Conservation (phyloP, 306 rosid species). For the Fagus sylvatica region DNA sequence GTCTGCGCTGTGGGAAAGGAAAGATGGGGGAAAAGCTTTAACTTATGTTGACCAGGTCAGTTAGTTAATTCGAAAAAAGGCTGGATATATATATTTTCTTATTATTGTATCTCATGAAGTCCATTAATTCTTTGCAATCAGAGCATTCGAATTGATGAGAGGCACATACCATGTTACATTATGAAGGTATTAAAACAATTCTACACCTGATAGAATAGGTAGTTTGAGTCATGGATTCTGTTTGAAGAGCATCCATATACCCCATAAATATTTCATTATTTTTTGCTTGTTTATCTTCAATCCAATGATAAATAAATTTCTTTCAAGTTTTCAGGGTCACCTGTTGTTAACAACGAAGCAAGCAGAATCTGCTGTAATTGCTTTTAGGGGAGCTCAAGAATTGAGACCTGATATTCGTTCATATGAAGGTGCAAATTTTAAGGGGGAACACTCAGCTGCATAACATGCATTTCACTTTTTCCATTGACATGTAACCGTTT, state of each 20-base stretch:
- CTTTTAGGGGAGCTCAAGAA: constrained; percentile 96
- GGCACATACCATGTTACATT: constrained; percentile 89
- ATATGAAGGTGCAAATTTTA: constrained; percentile 77
- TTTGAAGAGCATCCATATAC: constrained; percentile 3
- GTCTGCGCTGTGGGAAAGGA: constrained; percentile 92
- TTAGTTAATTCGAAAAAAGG: constrained; percentile 22
- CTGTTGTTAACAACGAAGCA: constrained; percentile 74
- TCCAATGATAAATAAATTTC: constrained; percentile 5
- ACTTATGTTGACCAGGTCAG: constrained; percentile 93
- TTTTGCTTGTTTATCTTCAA: constrained; percentile 8
- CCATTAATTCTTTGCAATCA: constrained; percentile 45
- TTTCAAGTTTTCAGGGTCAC: constrained; percentile 64
- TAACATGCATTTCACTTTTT: constrained; percentile 23
- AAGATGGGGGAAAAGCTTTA: constrained; percentile 89
- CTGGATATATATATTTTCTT: constrained; percentile 28
- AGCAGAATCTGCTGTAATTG: constrained; percentile 80
- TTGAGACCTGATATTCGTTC: constrained; percentile 98
- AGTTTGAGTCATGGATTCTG: constrained; percentile 8
- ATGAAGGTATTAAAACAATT: constrained; percentile 71
- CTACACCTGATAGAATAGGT: constrained; percentile 6
- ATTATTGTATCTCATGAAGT: constrained; percentile 24
- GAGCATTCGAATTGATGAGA: constrained; percentile 86
- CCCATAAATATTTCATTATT: not conserved
- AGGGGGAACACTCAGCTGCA: constrained; percentile 18
- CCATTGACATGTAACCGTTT: constrained; percentile 22